Evolutionary conservation across 768 basidiomycete genomes (phyloP), one percentile per base, ranked within the genome.

Genomic region (Exidia glandulosa): DNA sequence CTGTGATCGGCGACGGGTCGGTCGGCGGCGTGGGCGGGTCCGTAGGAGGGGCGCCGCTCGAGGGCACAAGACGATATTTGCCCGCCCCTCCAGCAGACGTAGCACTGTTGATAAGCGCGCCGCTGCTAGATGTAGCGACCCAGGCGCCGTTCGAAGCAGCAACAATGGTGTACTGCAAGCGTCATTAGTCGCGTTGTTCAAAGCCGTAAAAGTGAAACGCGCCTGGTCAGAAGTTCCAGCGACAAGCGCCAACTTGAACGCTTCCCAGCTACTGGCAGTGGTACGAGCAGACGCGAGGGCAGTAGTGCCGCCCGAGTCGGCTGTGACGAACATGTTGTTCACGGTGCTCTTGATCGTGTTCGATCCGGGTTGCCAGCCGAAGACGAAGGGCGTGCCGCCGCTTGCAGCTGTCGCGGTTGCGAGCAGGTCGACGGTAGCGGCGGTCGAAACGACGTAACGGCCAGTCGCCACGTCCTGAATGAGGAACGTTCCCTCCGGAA

Each of bases 141-240:
- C 71, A 74, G 32, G 65, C 29, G 32, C 65, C 64, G 61, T 74
- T 73, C 16, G 70, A 70, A 29, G 57, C 68, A 12, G 72, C 71
- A 7, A 65, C 65, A 31, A 73, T 67, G 23, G 71, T 69, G 59
- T 74, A 74, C 54, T 54, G 30, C 23, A 14, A 23, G 27, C 50
- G 10, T 6, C 47, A 12, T 6, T 54, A 14, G 30, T 7, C 50
- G 25, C 27, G 10, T 6, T 9, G 50, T 54, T 32, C 7, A 25
- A 19, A 7, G 25, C 50, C 13, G 13, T 6, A 54, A 31, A 14
- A 9, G 14, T 27, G 50, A 13, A 27, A 25, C 50, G 13, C 6
- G 30, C 50, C 50, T 54, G 50, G 30, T 54, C 50, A 23, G 50
- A 27, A 12, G 68, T 65, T 1, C 70, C 72, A 36, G 48, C 57